phyloP scores from a whole-genome alignment of 306 rosid genomes.

The Begonia fuchsioides region DNA sequence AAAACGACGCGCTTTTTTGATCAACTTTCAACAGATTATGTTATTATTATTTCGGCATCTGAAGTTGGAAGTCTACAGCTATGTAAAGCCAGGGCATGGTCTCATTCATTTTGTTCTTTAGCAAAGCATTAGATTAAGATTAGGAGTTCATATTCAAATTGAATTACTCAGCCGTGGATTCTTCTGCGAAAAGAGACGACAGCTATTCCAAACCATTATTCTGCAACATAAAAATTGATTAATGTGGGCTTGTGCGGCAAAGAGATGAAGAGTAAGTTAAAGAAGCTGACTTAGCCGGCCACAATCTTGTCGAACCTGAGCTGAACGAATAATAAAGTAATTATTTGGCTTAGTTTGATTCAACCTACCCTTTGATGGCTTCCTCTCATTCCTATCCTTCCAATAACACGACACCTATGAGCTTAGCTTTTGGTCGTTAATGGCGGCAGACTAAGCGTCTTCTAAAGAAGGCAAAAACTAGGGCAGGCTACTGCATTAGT shows the following conservation, averaged over 20 bases:
- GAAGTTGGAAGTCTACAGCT: not conserved
- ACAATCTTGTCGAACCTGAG: conserved; percentile 48
- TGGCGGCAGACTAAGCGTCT: conserved; percentile 15
- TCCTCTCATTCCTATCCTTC: conserved; percentile 21
- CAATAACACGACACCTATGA: conserved; percentile 14
- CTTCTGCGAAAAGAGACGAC: conserved; percentile 4
- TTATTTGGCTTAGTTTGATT: conserved; percentile 20
- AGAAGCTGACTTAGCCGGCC: conserved; percentile 92
- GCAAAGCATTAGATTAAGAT: not conserved
- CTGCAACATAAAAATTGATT: conserved; percentile 10
- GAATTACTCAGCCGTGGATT: not conserved
- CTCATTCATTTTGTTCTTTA: not conserved
- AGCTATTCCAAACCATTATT: no score
- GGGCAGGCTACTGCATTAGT: not conserved
- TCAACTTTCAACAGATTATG: not conserved
- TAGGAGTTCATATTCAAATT: not conserved
- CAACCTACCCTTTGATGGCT: conserved; percentile 20
- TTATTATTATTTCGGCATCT: not conserved
- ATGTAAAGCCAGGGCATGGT: not conserved
- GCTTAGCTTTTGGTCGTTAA: conserved; percentile 8
- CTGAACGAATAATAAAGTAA: conserved; percentile 26
- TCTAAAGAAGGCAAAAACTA: not conserved
- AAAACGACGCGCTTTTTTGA: not conserved
- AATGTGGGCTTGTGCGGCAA: conserved; percentile 9
- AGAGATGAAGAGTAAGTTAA: conserved; percentile 44